Conservation (phyloP, 2,329 filamentous ascomycete genomes). For the Graphilbum fragrans region DNA sequence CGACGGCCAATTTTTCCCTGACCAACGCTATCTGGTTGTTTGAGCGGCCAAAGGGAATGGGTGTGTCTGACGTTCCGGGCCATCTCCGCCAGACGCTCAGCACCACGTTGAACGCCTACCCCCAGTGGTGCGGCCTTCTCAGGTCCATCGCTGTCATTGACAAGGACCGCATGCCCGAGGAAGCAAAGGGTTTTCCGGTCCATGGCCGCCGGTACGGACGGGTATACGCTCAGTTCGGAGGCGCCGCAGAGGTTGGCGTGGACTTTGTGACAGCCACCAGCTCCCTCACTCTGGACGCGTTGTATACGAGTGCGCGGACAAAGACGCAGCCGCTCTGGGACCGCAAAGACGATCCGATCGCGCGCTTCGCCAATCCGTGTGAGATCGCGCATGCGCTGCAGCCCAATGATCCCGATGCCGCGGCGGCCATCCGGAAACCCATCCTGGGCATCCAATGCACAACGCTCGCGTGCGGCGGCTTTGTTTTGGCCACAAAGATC, state of each 20-base stretch:
- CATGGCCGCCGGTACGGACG: conserved; percentile 1
- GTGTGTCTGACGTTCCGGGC: not conserved
- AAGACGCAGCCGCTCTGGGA: conserved; percentile 3
- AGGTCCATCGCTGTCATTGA: conserved; percentile 1
- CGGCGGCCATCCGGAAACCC: conserved; percentile 1
- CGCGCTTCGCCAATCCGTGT: conserved; percentile 1
- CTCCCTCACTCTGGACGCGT: not conserved
- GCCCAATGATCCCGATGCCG: conserved; percentile 1
- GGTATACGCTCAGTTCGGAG: conserved; percentile 1
- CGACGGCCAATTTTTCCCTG: conserved; percentile 2
- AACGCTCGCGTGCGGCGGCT: conserved; percentile 2
- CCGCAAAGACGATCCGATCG: not conserved
- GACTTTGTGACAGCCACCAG: conserved; percentile 1
- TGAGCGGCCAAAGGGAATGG: not conserved
- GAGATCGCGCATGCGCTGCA: conserved; percentile 1
- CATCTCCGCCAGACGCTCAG: conserved; percentile 1
- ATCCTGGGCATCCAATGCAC: conserved; percentile 3
- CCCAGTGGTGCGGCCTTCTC: conserved; percentile 2
- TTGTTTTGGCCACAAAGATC: conserved; percentile 3
- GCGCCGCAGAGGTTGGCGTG: conserved; percentile 1
- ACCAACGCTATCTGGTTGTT: conserved; percentile 3
- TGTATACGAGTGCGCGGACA: not conserved
- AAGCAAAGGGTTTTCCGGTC: conserved; percentile 1
- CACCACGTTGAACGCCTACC: not conserved
- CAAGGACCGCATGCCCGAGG: not conserved